phyloP scores from a whole-genome alignment of 192 early-diverging fungal species.

The Linderina pennispora region DNA sequence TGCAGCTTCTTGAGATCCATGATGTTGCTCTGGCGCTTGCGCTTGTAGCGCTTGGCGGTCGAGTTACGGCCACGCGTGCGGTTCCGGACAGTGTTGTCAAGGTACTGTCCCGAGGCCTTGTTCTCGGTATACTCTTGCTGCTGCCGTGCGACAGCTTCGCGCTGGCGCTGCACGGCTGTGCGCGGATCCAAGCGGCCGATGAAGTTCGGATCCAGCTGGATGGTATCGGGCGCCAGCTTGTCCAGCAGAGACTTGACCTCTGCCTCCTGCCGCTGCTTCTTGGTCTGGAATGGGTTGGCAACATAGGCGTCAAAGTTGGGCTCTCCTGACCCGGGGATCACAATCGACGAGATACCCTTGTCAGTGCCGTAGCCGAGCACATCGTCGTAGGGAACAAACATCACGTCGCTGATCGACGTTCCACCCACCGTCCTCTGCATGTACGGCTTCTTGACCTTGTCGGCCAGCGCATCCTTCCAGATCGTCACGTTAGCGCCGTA shows the following conservation, averaged over 20 bases:
- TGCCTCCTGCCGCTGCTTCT: slow-evolving; percentile 77
- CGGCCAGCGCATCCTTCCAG: slow-evolving; percentile 83
- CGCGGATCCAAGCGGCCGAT: slow-evolving; percentile 75
- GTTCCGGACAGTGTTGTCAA: slow-evolving; percentile 32
- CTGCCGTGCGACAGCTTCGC: slow-evolving; percentile 4
- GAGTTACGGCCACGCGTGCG: slow-evolving; percentile 51
- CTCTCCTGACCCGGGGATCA: slow-evolving; percentile 92
- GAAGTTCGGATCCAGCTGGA: slow-evolving; percentile 74
- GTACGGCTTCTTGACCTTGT: slow-evolving; percentile 78
- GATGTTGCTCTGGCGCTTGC: slow-evolving; percentile 78
- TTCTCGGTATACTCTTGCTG: slow-evolving; percentile 12
- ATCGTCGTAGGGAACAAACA: slow-evolving; percentile 96
- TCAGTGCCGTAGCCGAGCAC: slow-evolving; percentile 80
- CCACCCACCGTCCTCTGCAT: slow-evolving; percentile 70
- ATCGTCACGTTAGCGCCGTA: slow-evolving; percentile 72
- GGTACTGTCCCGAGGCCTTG: slow-evolving; percentile 23
- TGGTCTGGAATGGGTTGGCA: slow-evolving; percentile 89
- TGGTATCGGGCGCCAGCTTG: slow-evolving; percentile 93
- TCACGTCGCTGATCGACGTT: slow-evolving; percentile 47
- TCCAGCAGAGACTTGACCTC: slow-evolving; percentile 87
- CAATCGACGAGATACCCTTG: slow-evolving; percentile 68
- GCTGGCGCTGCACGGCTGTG: slow-evolving; percentile 20
- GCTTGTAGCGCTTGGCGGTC: slow-evolving; percentile 63
- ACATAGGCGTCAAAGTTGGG: slow-evolving; percentile 94
- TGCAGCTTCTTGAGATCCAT: slow-evolving; percentile 58